phyloP scores from a whole-genome alignment of 495 filamentous ascomycete genomes.

The Neurospora africana region DNA sequence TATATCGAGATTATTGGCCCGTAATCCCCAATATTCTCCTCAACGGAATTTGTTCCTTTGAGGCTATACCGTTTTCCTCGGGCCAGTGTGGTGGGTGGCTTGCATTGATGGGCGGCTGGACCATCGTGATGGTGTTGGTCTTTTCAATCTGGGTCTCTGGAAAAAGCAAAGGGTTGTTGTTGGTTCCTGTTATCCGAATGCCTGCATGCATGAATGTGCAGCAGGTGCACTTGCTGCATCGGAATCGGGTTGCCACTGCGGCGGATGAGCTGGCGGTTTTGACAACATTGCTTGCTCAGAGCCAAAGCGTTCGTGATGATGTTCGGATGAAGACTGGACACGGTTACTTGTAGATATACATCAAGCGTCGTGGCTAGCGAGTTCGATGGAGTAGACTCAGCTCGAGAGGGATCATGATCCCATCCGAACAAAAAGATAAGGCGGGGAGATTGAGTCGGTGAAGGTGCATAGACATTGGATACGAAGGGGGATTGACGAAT shows the following conservation, averaged over 20 bases:
- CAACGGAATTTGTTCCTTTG: neutral
- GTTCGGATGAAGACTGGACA: neutral
- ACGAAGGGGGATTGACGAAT: neutral
- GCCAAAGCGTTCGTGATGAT: neutral
- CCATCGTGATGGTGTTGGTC: neutral
- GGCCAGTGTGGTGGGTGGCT: neutral
- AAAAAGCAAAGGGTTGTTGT: neutral
- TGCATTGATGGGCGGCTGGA: neutral
- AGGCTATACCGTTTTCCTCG: neutral
- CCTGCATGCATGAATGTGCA: neutral
- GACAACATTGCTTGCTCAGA: neutral
- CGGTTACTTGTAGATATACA: neutral
- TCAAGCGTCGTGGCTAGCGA: neutral
- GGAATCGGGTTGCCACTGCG: neutral
- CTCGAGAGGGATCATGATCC: neutral
- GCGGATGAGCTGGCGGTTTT: neutral
- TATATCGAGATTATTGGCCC: neutral
- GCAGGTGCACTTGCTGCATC: neutral
- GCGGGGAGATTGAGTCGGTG: neutral
- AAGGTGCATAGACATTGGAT: neutral
- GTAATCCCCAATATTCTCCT: neutral
- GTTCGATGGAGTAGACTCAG: neutral
- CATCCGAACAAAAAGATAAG: neutral
- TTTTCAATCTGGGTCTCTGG: neutral
- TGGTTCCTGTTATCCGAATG: neutral